These are phyloP conservation scores for Elsinoe australis DNA, from an alignment of 2,329 filamentous ascomycete genomes.

Conservation along the genomic window DNA sequence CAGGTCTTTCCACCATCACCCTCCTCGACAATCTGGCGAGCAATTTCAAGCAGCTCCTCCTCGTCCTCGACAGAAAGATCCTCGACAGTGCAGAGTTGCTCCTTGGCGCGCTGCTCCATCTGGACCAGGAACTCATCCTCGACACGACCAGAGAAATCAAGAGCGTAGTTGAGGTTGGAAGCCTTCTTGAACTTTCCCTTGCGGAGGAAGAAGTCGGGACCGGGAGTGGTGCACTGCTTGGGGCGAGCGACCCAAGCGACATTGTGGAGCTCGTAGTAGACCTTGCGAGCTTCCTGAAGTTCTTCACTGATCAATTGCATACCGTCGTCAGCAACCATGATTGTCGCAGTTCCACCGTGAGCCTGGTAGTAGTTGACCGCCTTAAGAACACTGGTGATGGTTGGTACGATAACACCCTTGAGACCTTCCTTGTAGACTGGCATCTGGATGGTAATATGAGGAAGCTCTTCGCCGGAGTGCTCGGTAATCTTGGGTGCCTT, in stretches of 20 bases:
- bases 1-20: conserved; percentile 55
- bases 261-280: conserved; percentile 43
- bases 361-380: conserved; percentile 45
- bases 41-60: conserved; percentile 54
- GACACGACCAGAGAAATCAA: conserved; percentile 55
- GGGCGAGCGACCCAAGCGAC: conserved; percentile 45
- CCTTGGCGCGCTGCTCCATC: conserved; percentile 46
- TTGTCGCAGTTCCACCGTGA: conserved; percentile 55
- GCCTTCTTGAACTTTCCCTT: conserved; percentile 52
- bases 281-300: conserved; percentile 36
- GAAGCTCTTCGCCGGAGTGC: conserved; percentile 28
- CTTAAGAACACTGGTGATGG: conserved; percentile 31
- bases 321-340: conserved; percentile 61
- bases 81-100: conserved; percentile 14
- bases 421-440: conserved; percentile 38
- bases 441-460: conserved; percentile 49
- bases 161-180: conserved; percentile 64
- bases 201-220: conserved; percentile 39
- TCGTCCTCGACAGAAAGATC: conserved; percentile 42
- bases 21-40: conserved; percentile 54
- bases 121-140: conserved; percentile 62
- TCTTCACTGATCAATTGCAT: conserved; percentile 51
- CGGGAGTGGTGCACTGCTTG: conserved; percentile 44
- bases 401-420: conserved; percentile 32
- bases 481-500: conserved; percentile 24